Percentiles rank a stretch among this genome's conserved stretches.
These are phyloP conservation scores for Boechera retrofracta DNA, from an alignment of 345 rosid genomes.

Conservation along the genomic window DNA sequence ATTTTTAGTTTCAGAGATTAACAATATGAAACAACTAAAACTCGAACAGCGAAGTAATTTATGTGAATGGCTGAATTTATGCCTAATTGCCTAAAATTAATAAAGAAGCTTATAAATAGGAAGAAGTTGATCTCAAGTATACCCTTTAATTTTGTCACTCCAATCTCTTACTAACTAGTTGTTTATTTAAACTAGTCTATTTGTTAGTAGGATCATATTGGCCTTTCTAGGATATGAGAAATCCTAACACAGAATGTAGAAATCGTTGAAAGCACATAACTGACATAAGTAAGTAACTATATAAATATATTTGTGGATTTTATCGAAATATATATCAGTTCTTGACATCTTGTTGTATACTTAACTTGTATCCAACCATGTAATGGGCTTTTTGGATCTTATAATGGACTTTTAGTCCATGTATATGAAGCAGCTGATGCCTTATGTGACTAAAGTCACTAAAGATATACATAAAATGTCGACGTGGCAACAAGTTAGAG, in stretches of 20 bases:
- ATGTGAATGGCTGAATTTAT: too few relatives aligned
- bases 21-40: too few relatives aligned
- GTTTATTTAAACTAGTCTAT: background rate
- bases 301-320: too few relatives aligned
- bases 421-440: too few relatives aligned
- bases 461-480: background rate
- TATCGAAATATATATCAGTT: too few relatives aligned
- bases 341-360: background rate
- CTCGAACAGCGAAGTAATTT: background rate
- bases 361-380: background rate
- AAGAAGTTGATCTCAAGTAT: background rate
- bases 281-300: too few relatives aligned
- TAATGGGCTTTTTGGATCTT: slow-evolving; percentile 9
- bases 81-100: background rate
- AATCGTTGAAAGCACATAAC: too few relatives aligned
- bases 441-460: too few relatives aligned
- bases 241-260: background rate
- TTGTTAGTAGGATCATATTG: background rate
- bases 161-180: background rate
- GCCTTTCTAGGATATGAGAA: background rate
- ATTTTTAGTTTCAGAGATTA: too few relatives aligned
- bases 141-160: background rate
- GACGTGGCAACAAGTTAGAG: slow-evolving; percentile 10
- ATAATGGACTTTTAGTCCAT: background rate
- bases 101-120: background rate